Evolutionary conservation across 257 asterid genomes (phyloP), one percentile per base, ranked within the genome.

Genomic region (Gynochthodes officinalis): DNA sequence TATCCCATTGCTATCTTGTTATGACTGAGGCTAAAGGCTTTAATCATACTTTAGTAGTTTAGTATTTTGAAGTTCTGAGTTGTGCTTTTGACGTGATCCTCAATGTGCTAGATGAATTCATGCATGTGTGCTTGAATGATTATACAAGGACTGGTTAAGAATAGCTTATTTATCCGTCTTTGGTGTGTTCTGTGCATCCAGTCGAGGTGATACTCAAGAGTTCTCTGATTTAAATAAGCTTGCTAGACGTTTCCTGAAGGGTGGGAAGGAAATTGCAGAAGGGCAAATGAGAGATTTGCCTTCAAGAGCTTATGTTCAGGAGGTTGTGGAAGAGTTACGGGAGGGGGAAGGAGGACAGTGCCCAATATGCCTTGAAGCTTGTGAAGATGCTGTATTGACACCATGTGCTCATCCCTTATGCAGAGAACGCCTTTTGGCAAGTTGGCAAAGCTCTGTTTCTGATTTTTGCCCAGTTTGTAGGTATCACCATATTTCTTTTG

Each of bases 381-480:
- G 87, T 82, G 99, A 94, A 91, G 99, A 94, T 87, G 90, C 99
- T 68, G 97, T 89, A 72, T 82, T 94, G 87, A 94, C 99, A 54
- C 97, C 99, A 72, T 94, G 99, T 86, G 99, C 99, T 81, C 99
- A 94, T 83, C 83, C 86, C 25, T 81, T 94, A 72, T 94, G 99
- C 84, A 89, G 99, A 78, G 99, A 94, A 82, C 91, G 98, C 78
- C 89, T 93, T 62, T 84, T 93, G 81, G 89, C 96, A 72, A 91
- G 98, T 86, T 93, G 98, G 98, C 88, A 89, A 78, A 86, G 82
- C 85, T 74, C 96, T 70, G 74, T 82, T 42, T 80, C 81, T 48
- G 98, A 97, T 57, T 86, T 91, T 84, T 93, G 98, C 83, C 99
- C 99, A 72, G 97, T 94, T 82, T 94, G 99, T 87, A 87, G 97